Evolutionary conservation across 441 rosid species (phyloP).

Genomic region (Flueggea neowawraea): DNA sequence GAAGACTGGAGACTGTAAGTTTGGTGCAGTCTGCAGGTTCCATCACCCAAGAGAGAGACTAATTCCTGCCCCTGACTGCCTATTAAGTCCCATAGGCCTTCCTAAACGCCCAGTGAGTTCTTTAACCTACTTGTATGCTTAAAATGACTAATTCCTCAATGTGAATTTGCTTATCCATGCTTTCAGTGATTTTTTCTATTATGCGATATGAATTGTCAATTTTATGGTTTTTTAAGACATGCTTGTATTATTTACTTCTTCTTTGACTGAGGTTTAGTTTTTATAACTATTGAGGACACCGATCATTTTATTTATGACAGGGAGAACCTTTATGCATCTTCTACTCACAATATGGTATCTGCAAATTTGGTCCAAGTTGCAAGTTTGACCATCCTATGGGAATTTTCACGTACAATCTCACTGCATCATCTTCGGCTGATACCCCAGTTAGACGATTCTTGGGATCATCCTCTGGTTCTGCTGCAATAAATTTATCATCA

Average conservation of each 20-base stretch:
- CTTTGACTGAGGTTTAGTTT: too few relatives aligned
- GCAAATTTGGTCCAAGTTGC: conserved; percentile 99
- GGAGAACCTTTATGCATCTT: conserved; percentile 96
- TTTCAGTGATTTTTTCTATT: too few relatives aligned
- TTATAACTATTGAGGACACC: too few relatives aligned
- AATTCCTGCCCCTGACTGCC: conserved; percentile 93
- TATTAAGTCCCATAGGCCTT: conserved; percentile 85
- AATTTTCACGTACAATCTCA: conserved; percentile 61
- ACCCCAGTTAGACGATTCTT: conserved; percentile 44
- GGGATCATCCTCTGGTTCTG: conserved; percentile 56
- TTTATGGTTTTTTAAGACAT: too few relatives aligned
- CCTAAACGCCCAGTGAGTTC: conserved; percentile 92
- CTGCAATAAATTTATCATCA: conserved; percentile 43
- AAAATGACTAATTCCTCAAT: too few relatives aligned
- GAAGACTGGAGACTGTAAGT: conserved; percentile 99
- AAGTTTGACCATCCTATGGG: conserved; percentile 99
- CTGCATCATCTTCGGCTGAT: conserved; percentile 61
- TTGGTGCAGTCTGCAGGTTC: conserved; percentile 93
- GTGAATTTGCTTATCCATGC: too few relatives aligned
- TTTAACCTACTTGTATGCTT: not conserved
- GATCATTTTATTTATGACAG: conserved; percentile 35
- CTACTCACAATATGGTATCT: conserved; percentile 93
- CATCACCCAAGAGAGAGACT: conserved; percentile 97
- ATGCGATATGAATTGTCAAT: too few relatives aligned
- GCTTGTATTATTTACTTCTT: too few relatives aligned